Evolutionary conservation across 768 basidiomycete genomes (phyloP).

Genomic region (Clavulina sp.): DNA sequence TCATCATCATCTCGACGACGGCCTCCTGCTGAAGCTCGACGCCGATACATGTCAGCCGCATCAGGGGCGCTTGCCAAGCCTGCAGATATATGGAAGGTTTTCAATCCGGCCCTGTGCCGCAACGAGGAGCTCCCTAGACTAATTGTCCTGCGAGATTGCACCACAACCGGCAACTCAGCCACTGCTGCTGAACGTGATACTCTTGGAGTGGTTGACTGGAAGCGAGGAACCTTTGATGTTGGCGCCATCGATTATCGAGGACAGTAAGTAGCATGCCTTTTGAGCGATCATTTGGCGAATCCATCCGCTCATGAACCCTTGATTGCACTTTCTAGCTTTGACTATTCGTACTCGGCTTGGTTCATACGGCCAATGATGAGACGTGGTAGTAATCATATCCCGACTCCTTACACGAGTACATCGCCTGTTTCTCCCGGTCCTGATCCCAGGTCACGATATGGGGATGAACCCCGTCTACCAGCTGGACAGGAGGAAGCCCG

Average conservation of each 20-base stretch:
- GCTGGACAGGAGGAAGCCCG: too few species aligned
- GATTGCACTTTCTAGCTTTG: not conserved
- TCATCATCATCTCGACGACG: too few species aligned
- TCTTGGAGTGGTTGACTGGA: not conserved
- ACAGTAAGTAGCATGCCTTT: too few species aligned
- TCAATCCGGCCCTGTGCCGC: not conserved
- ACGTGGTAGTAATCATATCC: not conserved
- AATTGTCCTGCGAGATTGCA: not conserved
- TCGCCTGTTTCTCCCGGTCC: too few species aligned
- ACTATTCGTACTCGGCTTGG: slow-evolving; percentile 1
- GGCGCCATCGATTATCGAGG: slow-evolving; percentile 1
- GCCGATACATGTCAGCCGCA: not conserved
- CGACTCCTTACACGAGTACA: too few species aligned
- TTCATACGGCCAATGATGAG: not conserved
- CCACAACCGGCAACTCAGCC: not conserved
- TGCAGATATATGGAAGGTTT: not conserved
- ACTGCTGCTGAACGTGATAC: not conserved
- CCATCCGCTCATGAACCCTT: not conserved
- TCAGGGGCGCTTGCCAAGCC: not conserved
- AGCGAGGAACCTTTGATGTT: not conserved
- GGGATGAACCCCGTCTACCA: too few species aligned
- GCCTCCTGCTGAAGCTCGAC: not conserved
- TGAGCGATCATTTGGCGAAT: not conserved
- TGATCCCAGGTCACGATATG: too few species aligned
- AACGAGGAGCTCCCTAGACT: not conserved